Evolutionary conservation across 495 filamentous ascomycete species (phyloP).

Genomic region (Antarctomyces pellizariae): DNA sequence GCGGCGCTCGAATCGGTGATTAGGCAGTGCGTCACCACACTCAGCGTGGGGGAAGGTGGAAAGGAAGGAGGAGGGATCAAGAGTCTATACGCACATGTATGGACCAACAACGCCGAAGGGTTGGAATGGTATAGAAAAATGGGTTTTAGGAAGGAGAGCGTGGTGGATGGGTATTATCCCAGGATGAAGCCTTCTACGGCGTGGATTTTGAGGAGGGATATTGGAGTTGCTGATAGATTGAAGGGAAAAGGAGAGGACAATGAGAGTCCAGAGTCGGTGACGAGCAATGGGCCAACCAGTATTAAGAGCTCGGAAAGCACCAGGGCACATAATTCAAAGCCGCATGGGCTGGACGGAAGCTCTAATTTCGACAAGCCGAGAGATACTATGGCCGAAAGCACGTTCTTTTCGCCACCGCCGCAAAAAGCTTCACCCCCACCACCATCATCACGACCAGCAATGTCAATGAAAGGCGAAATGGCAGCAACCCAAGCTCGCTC

Average conservation of each 20-base stretch:
- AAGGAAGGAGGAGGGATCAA: conserved; percentile 19
- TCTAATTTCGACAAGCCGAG: background rate
- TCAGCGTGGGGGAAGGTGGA: conserved; percentile 11
- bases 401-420: background rate
- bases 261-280: too few species aligned
- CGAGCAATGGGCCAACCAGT: too few species aligned
- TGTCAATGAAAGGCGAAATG: background rate
- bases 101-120: conserved; percentile 74
- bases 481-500: conserved; percentile 12
- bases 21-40: conserved; percentile 15
- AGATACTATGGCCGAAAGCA: background rate
- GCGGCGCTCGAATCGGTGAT: conserved; percentile 40
- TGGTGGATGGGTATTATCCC: conserved; percentile 58
- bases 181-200: conserved; percentile 62
- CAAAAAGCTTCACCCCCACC: background rate
- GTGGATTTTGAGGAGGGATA: conserved; percentile 33
- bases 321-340: too few species aligned
- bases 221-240: conserved; percentile 6
- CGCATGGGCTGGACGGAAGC: conserved; percentile 4
- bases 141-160: conserved; percentile 40
- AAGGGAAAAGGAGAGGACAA: conserved; percentile 11
- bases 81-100: conserved; percentile 69
- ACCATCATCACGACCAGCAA: background rate
- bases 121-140: conserved; percentile 64
- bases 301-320: too few species aligned